Evolutionary conservation across 352 stramenopile genomes (phyloP).

Genomic region (Globisporangium uncinulatum): DNA sequence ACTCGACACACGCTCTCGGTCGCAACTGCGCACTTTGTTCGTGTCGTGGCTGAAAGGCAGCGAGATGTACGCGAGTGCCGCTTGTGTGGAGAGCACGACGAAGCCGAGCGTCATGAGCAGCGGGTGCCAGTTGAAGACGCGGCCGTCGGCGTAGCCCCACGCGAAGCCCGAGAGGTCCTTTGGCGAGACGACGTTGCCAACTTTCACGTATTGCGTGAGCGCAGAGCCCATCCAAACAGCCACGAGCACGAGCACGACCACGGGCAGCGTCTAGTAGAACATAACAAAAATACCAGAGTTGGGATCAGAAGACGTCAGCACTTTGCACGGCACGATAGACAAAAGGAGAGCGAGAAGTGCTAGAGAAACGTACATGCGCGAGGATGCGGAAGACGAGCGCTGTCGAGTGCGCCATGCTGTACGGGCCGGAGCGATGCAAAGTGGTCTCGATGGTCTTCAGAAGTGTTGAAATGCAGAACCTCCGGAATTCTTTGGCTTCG

Average conservation of each 20-base stretch:
- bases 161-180: conserved; percentile 62
- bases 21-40: conserved; percentile 41
- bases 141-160: conserved; percentile 47
- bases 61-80: conserved; percentile 60
- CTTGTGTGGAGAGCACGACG: conserved; percentile 69
- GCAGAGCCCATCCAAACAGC: conserved; percentile 66
- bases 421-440: background rate
- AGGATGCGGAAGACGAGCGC: conserved; percentile 3
- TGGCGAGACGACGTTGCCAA: conserved; percentile 31
- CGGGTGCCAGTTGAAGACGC: conserved; percentile 87
- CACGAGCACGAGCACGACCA: conserved; percentile 58
- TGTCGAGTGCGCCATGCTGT: background rate
- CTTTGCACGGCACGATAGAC: background rate
- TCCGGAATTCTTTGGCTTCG: too few relatives aligned
- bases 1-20: too few relatives aligned
- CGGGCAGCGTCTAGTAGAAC: conserved; percentile 20
- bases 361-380: conserved; percentile 8
- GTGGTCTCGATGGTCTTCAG: background rate
- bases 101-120: conserved; percentile 84
- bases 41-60: conserved; percentile 57
- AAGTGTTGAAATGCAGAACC: too few relatives aligned
- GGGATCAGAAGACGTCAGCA: too few relatives aligned
- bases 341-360: background rate
- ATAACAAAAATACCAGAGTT: background rate
- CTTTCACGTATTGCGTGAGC: conserved; percentile 52